Base-by-base conservation (phyloP, 2,329 filamentous ascomycete species). In the Zymoseptoria crescenta region DNA sequence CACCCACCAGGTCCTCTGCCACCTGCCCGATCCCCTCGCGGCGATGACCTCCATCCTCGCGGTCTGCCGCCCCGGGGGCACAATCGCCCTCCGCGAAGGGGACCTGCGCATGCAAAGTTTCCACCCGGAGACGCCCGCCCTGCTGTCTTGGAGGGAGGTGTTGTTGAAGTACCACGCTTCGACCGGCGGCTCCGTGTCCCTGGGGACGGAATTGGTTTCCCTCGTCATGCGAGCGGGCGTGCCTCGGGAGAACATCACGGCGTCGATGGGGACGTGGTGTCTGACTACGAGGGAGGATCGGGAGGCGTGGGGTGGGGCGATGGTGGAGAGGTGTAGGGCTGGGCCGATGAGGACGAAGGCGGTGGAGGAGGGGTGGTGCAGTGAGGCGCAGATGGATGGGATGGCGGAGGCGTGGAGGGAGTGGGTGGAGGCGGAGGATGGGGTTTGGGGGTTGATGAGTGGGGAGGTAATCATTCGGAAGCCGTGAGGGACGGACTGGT, bases 1-100 rank as follows among this genome's bases (percentile, higher is more conserved):
- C 64, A 79, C 77, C 24, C 81, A 84, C 65, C 82, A 85, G 66
- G 78, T 86, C 3, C 73, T 86, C 8, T 77, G 80, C 62, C 83
- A 86, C 69, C 71, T 86, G 3, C 69, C 73, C 21, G 74, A 81
- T 60, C 82, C 82, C 0, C 70, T 81, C 0, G 67, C 70, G 1
- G 78, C 80, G 2, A 68, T 85, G 59, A 70, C 72, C 21, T 80
- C 83, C 65, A 82, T 86, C 80, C 74, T 77, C 10, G 76, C 80
- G 0, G 80, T 86, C 1, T 71, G 75, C 21, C 83, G 81, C 65
- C 69, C 72, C 5, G 80, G 79, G 3, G 83, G 83, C 2, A 72
- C 85, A 4, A 70, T 86, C 20, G 82, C 80, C 0, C 68, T 71
- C 1, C 71, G 79, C 0, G 80, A 82, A 57, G 55, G 59, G 30